Percentiles rank a stretch among this genome's conserved stretches.
These are phyloP conservation scores for Cystofilobasidium ferigula DNA, from an alignment of 768 basidiomycete species.

Conservation along the genomic window DNA sequence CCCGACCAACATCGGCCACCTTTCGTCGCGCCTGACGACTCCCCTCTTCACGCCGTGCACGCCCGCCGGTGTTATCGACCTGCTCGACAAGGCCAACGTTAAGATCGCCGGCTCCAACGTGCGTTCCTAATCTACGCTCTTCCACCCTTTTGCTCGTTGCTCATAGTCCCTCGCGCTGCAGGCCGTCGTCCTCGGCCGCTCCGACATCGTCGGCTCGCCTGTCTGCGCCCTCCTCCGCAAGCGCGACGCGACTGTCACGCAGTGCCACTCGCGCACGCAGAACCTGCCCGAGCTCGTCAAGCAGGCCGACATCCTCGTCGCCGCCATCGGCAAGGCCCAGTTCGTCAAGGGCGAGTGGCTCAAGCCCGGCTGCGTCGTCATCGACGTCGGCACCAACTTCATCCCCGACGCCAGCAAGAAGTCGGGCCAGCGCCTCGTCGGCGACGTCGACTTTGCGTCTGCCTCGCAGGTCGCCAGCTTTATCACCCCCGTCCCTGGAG, in stretches of 20 bases:
- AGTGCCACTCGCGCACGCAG: slow-evolving; percentile 86
- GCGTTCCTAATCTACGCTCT: background rate
- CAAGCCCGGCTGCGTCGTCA: slow-evolving; percentile 86
- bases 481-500: slow-evolving; percentile 93
- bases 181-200: slow-evolving; percentile 84
- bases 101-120: slow-evolving; percentile 61
- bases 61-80: slow-evolving; percentile 78
- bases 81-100: slow-evolving; percentile 77
- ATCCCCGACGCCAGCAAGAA: slow-evolving; percentile 84
- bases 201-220: slow-evolving; percentile 95
- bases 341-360: slow-evolving; percentile 89
- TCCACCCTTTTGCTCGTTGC: background rate
- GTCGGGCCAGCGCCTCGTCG: slow-evolving; percentile 86
- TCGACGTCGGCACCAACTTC: slow-evolving; percentile 97
- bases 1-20: slow-evolving; percentile 92
- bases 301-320: slow-evolving; percentile 81
- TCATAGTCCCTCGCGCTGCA: background rate
- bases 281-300: slow-evolving; percentile 69
- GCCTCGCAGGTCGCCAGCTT: slow-evolving; percentile 68
- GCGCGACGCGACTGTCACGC: slow-evolving; percentile 89
- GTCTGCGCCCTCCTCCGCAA: slow-evolving; percentile 81
- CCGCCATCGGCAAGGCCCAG: slow-evolving; percentile 88
- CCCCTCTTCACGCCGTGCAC: slow-evolving; percentile 94
- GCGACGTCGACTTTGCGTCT: slow-evolving; percentile 78
- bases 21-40: slow-evolving; percentile 75